Conservation (phyloP, 2,329 filamentous ascomycete species). For the Berkeleyomyces basicola region DNA sequence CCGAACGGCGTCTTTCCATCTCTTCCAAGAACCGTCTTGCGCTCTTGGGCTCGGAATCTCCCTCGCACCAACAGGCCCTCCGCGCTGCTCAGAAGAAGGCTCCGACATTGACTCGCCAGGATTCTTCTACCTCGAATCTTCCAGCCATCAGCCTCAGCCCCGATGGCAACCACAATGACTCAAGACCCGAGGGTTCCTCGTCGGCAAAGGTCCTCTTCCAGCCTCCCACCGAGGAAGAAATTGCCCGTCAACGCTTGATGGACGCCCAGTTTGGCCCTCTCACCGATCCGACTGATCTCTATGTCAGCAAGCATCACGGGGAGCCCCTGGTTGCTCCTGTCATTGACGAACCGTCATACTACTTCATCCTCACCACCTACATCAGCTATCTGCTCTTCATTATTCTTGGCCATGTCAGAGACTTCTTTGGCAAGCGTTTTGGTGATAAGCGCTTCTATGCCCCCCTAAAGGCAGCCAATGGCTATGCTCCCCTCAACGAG, state of each 20-base stretch:
- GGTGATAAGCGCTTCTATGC: slow-evolving; percentile 66
- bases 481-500: slow-evolving; percentile 88
- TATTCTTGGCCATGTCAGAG: slow-evolving; percentile 82
- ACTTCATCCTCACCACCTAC: slow-evolving; percentile 93
- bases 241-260: slow-evolving; percentile 54
- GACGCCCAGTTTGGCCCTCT: slow-evolving; percentile 89
- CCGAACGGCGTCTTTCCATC: slow-evolving; percentile 2
- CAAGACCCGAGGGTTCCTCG: slow-evolving; percentile 1
- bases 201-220: slow-evolving; percentile 67
- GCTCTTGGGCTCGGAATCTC: slow-evolving; percentile 5
- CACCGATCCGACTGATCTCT: slow-evolving; percentile 62
- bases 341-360: slow-evolving; percentile 92
- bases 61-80: slow-evolving; percentile 2
- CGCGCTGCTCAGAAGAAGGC: slow-evolving; percentile 1
- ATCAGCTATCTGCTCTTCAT: slow-evolving; percentile 95
- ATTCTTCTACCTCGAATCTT: slow-evolving; percentile 8
- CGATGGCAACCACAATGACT: not conserved
- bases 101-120: slow-evolving; percentile 2
- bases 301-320: slow-evolving; percentile 76
- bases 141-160: slow-evolving; percentile 12
- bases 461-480: slow-evolving; percentile 66
- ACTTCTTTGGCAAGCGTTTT: slow-evolving; percentile 96
- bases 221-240: slow-evolving; percentile 71
- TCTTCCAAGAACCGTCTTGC: slow-evolving; percentile 5
- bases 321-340: slow-evolving; percentile 65